Evolutionary conservation across 2,329 filamentous ascomycete genomes (phyloP).

Genomic region (Fusarium burgessii): DNA sequence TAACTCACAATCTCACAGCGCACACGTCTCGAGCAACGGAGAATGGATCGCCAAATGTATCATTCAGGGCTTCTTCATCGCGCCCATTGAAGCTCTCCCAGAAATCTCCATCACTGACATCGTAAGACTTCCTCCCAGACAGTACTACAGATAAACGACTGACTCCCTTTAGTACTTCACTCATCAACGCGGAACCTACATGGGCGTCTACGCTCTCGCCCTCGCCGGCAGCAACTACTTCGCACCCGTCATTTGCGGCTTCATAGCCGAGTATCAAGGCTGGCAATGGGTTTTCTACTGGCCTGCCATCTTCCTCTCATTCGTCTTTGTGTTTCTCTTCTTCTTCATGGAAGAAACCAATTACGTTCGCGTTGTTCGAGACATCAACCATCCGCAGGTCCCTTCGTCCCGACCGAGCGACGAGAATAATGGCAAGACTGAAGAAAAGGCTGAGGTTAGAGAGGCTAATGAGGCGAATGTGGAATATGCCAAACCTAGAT

Average conservation of each 20-base stretch:
- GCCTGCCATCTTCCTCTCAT: constrained; percentile 54
- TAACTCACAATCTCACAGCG: constrained; percentile 26
- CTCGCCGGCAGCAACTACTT: constrained; percentile 58
- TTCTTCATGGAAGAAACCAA: constrained; percentile 71
- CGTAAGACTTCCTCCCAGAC: no score
- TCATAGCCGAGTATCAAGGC: constrained; percentile 57
- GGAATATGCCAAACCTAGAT: constrained; percentile 47
- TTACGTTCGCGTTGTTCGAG: constrained; percentile 55
- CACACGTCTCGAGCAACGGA: constrained; percentile 54
- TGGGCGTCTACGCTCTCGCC: constrained; percentile 56
- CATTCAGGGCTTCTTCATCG: constrained; percentile 57
- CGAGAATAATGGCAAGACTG: not conserved
- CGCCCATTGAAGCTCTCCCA: constrained; percentile 60
- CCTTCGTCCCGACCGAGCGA: not conserved
- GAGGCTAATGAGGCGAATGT: constrained; percentile 6
- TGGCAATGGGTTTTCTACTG: constrained; percentile 60
- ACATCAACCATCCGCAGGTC: not conserved
- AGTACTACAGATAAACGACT: no score
- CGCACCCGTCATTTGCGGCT: constrained; percentile 58
- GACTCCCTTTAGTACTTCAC: no score
- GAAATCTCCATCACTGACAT: constrained; percentile 59
- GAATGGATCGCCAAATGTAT: constrained; percentile 61
- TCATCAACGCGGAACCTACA: constrained; percentile 58
- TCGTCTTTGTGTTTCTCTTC: constrained; percentile 57
- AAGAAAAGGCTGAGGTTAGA: constrained; percentile 10